Evolutionary conservation across 2,329 filamentous ascomycete genomes (phyloP), one percentile per base, ranked within the genome.

Genomic region (Pyricularia pennisetigena): DNA sequence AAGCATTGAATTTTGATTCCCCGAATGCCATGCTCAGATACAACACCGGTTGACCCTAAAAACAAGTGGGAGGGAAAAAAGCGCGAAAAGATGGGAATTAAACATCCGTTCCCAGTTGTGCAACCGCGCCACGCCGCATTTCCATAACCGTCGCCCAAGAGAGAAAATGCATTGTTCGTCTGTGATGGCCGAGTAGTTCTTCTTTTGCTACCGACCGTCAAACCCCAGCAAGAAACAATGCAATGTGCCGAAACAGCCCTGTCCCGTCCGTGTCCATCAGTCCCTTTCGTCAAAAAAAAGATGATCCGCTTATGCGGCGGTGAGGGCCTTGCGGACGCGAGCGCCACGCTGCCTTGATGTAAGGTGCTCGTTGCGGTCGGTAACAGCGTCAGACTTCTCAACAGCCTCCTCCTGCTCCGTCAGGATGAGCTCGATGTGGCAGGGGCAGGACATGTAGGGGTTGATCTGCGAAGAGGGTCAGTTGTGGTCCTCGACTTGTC

Each of bases 371-470:
- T 83, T 79, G 75, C 90, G 86, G 75, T 88, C 88, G 77, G 85
- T 83, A 72, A 84, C 86, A 76, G 88, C 86, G 75, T 89, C 86
- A 72, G 89, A 89, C 90, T 99, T 99, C 85, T 94, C 88, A 77
- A 99, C 93, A 76, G 91, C 88, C 88, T 99, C 96, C 80, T 96
- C 91, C 78, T 87, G 93, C 89, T 99, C 96, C 80, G 94, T 97
- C 77, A 99, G 89, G 89, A 99, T 99, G 78, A 99, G 87, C 88
- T 99, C 96, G 83, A 99, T 97, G 90, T 99, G 95, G 92, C 94
- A 99, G 76, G 95, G 95, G 90, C 97, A 97, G 76, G 94, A 97
- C 96, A 99, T 98, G 90, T 98, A 99, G 73, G 95, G 95, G 90
- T 99, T 99, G 87, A 99, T 99, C 94, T 97, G 71, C 28, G 30